These are phyloP conservation scores for Pichia sp. DNA, from an alignment of 1,139 yeast genomes.

Conservation along the genomic window DNA sequence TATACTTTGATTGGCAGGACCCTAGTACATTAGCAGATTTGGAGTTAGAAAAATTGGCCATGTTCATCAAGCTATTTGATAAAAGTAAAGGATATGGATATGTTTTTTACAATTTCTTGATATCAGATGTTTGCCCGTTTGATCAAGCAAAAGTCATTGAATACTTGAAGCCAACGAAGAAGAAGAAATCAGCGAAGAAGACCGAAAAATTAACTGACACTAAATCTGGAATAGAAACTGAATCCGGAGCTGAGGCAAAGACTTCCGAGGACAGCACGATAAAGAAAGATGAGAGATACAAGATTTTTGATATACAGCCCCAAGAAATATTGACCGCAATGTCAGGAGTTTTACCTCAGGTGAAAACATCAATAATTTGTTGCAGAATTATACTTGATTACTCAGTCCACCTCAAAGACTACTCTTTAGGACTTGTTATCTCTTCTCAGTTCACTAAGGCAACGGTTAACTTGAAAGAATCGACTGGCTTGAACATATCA, in stretches of 20 bases:
- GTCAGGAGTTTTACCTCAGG: conserved; percentile 48
- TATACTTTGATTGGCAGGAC: conserved; percentile 76
- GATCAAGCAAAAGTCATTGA: conserved; percentile 31
- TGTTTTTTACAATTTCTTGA: conserved; percentile 53
- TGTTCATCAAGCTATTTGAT: conserved; percentile 55
- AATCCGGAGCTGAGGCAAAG: not conserved
- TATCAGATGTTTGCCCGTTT: conserved; percentile 68
- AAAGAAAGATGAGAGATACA: conserved; percentile 2
- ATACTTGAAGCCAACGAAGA: conserved; percentile 29
- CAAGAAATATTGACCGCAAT: conserved; percentile 53
- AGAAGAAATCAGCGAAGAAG: conserved; percentile 16
- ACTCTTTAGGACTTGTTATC: conserved; percentile 54
- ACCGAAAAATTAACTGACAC: not conserved
- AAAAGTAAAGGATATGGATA: conserved; percentile 51
- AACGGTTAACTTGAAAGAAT: conserved; percentile 46
- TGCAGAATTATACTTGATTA: conserved; percentile 62
- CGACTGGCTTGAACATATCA: conserved; percentile 44
- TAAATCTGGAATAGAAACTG: not conserved
- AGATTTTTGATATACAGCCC: conserved; percentile 13
- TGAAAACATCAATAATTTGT: conserved; percentile 53
- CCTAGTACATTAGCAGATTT: conserved; percentile 45
- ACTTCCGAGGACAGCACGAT: conserved; percentile 1
- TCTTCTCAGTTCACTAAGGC: conserved; percentile 60
- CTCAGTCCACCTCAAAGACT: conserved; percentile 59
- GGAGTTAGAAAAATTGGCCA: conserved; percentile 44